Evolutionary conservation across 768 basidiomycete genomes (phyloP), one percentile per base, ranked within the genome.

Genomic region (Chiua virens): DNA sequence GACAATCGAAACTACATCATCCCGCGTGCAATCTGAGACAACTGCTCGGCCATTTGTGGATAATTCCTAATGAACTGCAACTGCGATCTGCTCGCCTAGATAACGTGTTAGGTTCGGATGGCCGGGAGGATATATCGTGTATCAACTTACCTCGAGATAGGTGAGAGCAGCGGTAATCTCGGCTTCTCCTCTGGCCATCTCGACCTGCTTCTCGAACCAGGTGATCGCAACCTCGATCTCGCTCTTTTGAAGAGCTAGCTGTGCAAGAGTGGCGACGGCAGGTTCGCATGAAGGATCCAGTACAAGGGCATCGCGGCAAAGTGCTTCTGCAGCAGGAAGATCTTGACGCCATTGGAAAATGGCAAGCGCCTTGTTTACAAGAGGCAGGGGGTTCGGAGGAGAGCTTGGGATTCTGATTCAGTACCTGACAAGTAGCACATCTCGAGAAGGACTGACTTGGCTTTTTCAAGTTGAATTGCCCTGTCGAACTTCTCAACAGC

Each of bases 341-440:
- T 98, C 92, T 64, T 96, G 89, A 68, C 92, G 90, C 89, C 89
- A 93, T 73, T 98, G 97, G 80, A 86, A 98, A 42, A 98, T 64
- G 0, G 93, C 89, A 20, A 98, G 86, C n/a, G 95, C 94, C 67
- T 96, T 97, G 84, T 99, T 99, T 47, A 98, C 94, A 39, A 96
- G 75, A 0, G 96, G 89, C 4, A 98, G 79, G 21, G 97, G 96
- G 67, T 98, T 99, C 46, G 74, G 73, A 22, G 77, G 86, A 63
- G 63, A 81, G 62, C 52, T 74, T 54, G 58, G 64, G 4, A 27
- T n/a, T 22, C 13, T 5, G 8, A 34, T 18, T 52, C 28, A 59
- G 45, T 38, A 4, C 35, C 18, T 30, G 46, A 18, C 9, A 6
- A 38, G 9, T 9, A 3, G 6, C n/a, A 11, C 10, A 41, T 6